Evolutionary conservation across 2,329 filamentous ascomycete genomes (phyloP), one percentile per base, ranked within the genome.

Genomic region (Verticillium nubilum): DNA sequence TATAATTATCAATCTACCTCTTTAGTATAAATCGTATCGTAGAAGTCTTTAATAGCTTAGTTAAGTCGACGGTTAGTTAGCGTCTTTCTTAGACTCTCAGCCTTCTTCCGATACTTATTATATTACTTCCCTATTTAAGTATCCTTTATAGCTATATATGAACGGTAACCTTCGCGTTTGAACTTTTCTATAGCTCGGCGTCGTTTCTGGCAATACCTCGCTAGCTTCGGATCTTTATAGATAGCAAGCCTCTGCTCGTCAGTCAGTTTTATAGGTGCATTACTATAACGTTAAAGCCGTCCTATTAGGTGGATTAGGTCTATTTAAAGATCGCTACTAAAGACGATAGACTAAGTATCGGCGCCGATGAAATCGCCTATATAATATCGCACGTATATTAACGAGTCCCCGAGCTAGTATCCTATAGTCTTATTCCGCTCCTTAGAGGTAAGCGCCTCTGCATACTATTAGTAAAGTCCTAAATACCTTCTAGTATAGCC

Each of bases 1-100:
- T 60, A 33, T n/a, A 67, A 37, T 57, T 68, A 60, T 54, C 58
- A 53, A 60, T 65, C 58, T n/a, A 67, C 63, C 52, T 68, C 60
- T 12, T 61, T 52, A 23, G 54, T 58, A 53, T 68, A 26, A 42
- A 68, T 58, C 10, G 60, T 66, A 37, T 63, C 53, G 56, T 67
- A 55, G 52, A 67, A 67, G 25, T 66, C 59, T 35, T 58, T 35
- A 31, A 67, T 66, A 28, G 59, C 60, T 35, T 62, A 60, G 17
- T 64, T 19, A 27, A 67, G 64, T 42, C 58, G 56, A 15, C 17
- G 56, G 10, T 59, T 47, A 25, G 52, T 66, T 56, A 67, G 58
- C 58, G 61, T 19, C 19, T 37, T 53, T 59, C 60, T 64, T 23
- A 63, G 52, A 52, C 25, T 64, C 47, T 66, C 65, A 13, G 66